phyloP scores from a whole-genome alignment of 257 asterid genomes.

The Capsicum chinense region DNA sequence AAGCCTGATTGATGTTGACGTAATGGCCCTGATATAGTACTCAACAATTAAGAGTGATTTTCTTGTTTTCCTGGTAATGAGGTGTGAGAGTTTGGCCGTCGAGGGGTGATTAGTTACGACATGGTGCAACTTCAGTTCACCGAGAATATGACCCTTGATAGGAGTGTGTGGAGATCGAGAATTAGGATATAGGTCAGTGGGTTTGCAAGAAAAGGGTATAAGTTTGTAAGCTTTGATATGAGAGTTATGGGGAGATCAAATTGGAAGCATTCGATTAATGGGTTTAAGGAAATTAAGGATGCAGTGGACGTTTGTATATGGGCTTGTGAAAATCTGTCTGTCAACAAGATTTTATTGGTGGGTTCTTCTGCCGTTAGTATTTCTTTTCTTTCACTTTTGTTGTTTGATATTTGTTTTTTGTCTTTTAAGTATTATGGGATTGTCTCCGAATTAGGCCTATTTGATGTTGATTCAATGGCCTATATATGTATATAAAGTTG shows the following conservation, averaged over 20 bases:
- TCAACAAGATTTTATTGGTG: slow-evolving; percentile 41
- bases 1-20: no score
- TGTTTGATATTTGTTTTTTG: neutral
- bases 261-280: slow-evolving; percentile 50
- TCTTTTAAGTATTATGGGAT: neutral
- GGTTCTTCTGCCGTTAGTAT: slow-evolving; percentile 64
- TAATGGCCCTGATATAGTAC: no score
- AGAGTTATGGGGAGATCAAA: slow-evolving; percentile 59
- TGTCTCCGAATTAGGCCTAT: neutral
- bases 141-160: no score
- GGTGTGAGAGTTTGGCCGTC: no score
- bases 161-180: no score
- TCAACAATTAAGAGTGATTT: no score
- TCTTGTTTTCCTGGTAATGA: no score
- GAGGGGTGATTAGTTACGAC: no score
- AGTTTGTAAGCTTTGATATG: slow-evolving; percentile 59
- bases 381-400: neutral
- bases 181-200: no score
- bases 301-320: slow-evolving; percentile 59
- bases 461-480: neutral
- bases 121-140: no score
- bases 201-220: slow-evolving; percentile 36
- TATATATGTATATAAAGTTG: neutral
- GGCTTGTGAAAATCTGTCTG: slow-evolving; percentile 41
- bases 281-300: slow-evolving; percentile 49